Conservation (phyloP, 2,329 filamentous ascomycete genomes). For the Microsporum audouinii region DNA sequence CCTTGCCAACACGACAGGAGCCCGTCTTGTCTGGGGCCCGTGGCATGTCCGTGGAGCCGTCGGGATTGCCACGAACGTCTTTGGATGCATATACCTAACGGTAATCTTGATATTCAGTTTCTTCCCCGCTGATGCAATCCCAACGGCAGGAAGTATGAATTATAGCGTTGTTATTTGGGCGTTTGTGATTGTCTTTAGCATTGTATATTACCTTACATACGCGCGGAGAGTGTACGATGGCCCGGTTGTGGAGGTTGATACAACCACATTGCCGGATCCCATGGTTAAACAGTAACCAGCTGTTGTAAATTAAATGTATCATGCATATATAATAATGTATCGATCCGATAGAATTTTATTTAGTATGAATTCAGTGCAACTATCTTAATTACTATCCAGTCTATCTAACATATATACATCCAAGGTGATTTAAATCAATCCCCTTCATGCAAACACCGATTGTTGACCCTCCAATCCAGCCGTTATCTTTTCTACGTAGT, state of each 20-base stretch:
- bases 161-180: conserved; percentile 35
- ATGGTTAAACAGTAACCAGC: not conserved
- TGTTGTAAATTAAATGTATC: not conserved
- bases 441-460: not conserved
- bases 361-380: not conserved
- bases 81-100: conserved; percentile 24
- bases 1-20: conserved; percentile 13
- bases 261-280: not conserved
- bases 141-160: conserved; percentile 28
- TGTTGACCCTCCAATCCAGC: conserved; percentile 8
- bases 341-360: not conserved
- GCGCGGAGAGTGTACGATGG: conserved; percentile 22
- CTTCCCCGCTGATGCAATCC: conserved; percentile 25
- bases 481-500: conserved; percentile 10
- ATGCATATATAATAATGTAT: not conserved
- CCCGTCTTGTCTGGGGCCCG: conserved; percentile 20
- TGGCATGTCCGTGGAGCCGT: conserved; percentile 19
- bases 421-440: not conserved
- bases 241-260: conserved; percentile 18
- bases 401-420: not conserved
- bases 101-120: conserved; percentile 24
- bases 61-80: conserved; percentile 25
- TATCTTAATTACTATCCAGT: not conserved
- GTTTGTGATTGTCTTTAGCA: conserved; percentile 30
- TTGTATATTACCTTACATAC: conserved; percentile 29